A percentile compares a stretch with the other conserved stretches of the same genome.
phyloP scores from a whole-genome alignment of 805 yeast species.

The Brettanomyces custersianus region DNA sequence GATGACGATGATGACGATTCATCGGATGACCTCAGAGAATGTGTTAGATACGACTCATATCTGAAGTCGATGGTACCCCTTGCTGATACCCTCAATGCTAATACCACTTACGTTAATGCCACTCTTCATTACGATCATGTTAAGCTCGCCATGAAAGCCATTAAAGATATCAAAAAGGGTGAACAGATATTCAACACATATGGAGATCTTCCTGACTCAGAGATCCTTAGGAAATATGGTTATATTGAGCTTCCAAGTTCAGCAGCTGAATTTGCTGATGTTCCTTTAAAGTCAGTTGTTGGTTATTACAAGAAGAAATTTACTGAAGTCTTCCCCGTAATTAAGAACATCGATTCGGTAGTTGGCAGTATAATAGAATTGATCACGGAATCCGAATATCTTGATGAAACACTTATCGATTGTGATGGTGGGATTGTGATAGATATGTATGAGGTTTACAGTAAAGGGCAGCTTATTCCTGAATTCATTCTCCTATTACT shows the following conservation, averaged over 20 bases:
- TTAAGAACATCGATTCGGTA: conserved; percentile 8
- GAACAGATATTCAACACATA: conserved; percentile 83
- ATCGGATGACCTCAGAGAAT: conserved; percentile 14
- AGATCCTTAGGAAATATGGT: conserved; percentile 83
- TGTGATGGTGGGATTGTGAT: conserved; percentile 30
- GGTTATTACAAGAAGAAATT: conserved; percentile 25
- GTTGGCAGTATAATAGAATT: conserved; percentile 31
- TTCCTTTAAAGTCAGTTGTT: conserved; percentile 38
- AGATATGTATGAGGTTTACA: conserved; percentile 57
- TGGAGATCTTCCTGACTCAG: conserved; percentile 89
- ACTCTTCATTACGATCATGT: conserved; percentile 44
- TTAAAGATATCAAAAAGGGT: conserved; percentile 47
- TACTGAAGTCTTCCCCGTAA: conserved; percentile 14
- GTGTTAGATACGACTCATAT: conserved; percentile 24
- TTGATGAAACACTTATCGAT: conserved; percentile 24
- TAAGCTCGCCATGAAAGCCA: conserved; percentile 62
- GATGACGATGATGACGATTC: conserved; percentile 17
- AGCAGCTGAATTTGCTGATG: conserved; percentile 72
- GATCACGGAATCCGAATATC: conserved; percentile 25
- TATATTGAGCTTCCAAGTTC: conserved; percentile 73
- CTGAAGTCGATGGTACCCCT: conserved; percentile 85
- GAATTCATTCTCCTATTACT: conserved; percentile 51
- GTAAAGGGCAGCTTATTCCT: conserved; percentile 47
- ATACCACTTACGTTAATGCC: conserved; percentile 71
- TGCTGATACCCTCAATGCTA: conserved; percentile 87